Conservation (phyloP, 495 filamentous ascomycete species). For the Glarea lozoyensis region DNA sequence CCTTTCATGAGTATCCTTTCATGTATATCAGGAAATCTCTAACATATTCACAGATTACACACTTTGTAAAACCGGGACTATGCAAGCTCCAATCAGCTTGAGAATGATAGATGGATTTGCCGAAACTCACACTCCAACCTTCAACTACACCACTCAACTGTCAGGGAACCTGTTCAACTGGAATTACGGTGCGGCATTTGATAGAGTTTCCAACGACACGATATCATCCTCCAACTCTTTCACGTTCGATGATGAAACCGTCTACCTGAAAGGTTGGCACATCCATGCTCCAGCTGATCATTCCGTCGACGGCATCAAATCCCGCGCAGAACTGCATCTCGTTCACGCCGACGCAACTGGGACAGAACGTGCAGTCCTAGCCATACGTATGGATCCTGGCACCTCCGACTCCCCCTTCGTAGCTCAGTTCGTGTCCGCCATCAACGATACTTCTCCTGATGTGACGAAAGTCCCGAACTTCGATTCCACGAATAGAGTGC, state of each 20-base stretch:
- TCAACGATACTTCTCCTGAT: not conserved
- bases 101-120: conserved; percentile 19
- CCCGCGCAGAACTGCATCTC: conserved; percentile 23
- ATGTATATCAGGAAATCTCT: not conserved
- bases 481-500: conserved; percentile 5
- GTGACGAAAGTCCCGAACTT: conserved; percentile 9
- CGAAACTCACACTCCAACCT: conserved; percentile 17
- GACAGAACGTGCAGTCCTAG: conserved; percentile 20
- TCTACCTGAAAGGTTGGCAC: conserved; percentile 27
- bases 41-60: conserved; percentile 13
- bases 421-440: conserved; percentile 13
- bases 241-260: conserved; percentile 21
- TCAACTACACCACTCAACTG: conserved; percentile 10
- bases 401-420: conserved; percentile 20
- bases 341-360: conserved; percentile 23
- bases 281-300: conserved; percentile 26
- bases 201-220: conserved; percentile 3
- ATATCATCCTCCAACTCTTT: conserved; percentile 11
- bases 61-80: conserved; percentile 24
- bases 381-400: conserved; percentile 24
- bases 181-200: conserved; percentile 25
- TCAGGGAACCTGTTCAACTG: conserved; percentile 23
- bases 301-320: conserved; percentile 20
- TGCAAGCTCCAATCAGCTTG: conserved; percentile 23
- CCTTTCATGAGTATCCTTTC: not conserved